Evolutionary conservation across 192 early-diverging fungal genomes (phyloP).

Genomic region (Borealophlyctis nickersoniae): DNA sequence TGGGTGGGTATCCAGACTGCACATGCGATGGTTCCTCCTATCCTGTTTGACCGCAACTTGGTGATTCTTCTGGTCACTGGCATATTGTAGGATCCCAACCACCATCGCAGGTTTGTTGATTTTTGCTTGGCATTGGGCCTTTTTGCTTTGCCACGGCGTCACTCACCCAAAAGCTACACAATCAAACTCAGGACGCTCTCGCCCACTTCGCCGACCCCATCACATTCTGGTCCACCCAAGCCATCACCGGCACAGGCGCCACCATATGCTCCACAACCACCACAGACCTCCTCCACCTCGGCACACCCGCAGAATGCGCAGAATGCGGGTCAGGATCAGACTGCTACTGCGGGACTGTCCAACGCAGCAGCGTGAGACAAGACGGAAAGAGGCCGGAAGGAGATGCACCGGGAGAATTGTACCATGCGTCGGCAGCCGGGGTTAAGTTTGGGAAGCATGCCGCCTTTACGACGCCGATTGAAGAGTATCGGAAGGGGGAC

Average conservation of each 20-base stretch:
- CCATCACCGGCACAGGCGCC: conserved; percentile 41
- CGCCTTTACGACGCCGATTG: conserved; percentile 47
- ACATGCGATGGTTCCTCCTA: too few species aligned
- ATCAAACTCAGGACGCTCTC: conserved; percentile 30
- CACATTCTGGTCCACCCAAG: conserved; percentile 51
- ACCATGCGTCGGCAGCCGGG: conserved; percentile 22
- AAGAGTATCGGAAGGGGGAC: conserved; percentile 37
- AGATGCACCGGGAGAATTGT: conserved; percentile 16
- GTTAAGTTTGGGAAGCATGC: conserved; percentile 45
- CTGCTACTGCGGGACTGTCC: background rate
- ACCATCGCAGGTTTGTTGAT: conserved; percentile 6
- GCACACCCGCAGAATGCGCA: background rate
- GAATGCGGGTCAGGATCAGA: background rate
- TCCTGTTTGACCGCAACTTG: too few species aligned
- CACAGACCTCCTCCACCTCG: background rate
- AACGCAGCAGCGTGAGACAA: background rate
- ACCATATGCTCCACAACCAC: conserved; percentile 36
- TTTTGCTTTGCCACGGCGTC: too few species aligned
- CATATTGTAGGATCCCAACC: background rate
- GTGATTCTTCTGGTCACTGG: too few species aligned
- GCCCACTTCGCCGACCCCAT: conserved; percentile 39
- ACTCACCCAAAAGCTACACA: too few species aligned
- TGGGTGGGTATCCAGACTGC: conserved; percentile 25
- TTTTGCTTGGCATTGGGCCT: background rate
- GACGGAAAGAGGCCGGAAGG: background rate